Evolutionary conservation across 371 early-diverging fungal species (phyloP), one percentile per base, ranked within the genome.

Genomic region (Fennellomyces sp.): DNA sequence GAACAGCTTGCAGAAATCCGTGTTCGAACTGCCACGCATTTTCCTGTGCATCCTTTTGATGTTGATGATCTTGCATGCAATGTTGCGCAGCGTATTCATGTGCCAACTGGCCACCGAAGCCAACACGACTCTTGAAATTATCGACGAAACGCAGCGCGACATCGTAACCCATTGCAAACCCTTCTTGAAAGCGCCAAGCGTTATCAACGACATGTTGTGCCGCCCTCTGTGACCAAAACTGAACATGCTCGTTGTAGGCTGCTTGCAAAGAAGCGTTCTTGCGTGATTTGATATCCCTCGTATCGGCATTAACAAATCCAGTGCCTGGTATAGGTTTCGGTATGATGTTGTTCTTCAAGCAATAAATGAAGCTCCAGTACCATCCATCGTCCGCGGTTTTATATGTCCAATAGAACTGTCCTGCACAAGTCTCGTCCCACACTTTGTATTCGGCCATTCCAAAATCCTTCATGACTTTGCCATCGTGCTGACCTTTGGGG

Each of bases 391-490:
- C 66, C n/a, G 60, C 58, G 0, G 68, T 68, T 35, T 68, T 63
- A 36, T 70, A 74, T 4, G 58, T 74, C 68, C 70, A 74, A 42
- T 65, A 70, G 38, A 61, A 74, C 13, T 65, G 62, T 2, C 70
- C 74, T 26, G 64, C 63, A 7, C 64, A 54, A 5, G 51, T 58
- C 11, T 56, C 38, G 13, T 70, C 47, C 41, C 61, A 74, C 3
- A 68, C 61, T 11, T 39, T 25, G 10, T 21, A 38, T 51, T 70
- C 56, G 2, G 45, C 55, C 12, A 31, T 28, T 2, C 70, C 70
- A 56, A 70, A 70, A 15, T 35, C 51, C 10, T 33, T 36, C 70
- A 70, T 65, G 28, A 59, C 62, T 36, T 66, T 26, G 1, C 45
- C 56, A 27, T 68, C 69, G 38, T 72, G 50, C n/a, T 28, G 28